A percentile compares a stretch with the other conserved stretches of the same genome.
These are phyloP conservation scores for Alternaria alternata DNA, from an alignment of 2,329 filamentous ascomycete genomes.

Conservation along the genomic window DNA sequence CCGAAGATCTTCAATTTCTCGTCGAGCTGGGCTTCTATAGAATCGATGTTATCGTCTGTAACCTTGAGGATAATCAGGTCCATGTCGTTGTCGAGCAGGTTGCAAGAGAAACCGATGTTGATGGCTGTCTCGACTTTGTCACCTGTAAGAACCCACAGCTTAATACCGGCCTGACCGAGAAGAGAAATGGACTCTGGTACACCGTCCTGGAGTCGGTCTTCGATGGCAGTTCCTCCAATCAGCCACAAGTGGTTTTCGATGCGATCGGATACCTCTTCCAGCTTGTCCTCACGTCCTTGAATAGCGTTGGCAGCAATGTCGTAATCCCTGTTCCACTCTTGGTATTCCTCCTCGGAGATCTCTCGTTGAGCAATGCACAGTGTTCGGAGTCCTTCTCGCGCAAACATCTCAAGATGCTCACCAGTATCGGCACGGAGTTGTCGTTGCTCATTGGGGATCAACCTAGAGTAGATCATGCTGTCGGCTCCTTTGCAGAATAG, in stretches of 20 bases:
- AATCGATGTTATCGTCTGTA: slow-evolving; percentile 72
- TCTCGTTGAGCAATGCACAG: slow-evolving; percentile 90
- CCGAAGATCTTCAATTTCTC: slow-evolving; percentile 75
- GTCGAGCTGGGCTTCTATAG: slow-evolving; percentile 76
- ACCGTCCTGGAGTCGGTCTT: slow-evolving; percentile 94
- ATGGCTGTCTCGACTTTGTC: slow-evolving; percentile 99
- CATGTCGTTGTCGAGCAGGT: slow-evolving; percentile 97
- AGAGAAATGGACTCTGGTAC: slow-evolving; percentile 95
- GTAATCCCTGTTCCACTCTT: slow-evolving; percentile 83
- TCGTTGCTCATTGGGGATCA: slow-evolving; percentile 84
- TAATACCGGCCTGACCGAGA: slow-evolving; percentile 92
- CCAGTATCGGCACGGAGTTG: slow-evolving; percentile 85
- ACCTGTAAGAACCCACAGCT: slow-evolving; percentile 96
- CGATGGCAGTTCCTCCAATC: slow-evolving; percentile 93
- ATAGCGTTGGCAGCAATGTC: slow-evolving; percentile 86
- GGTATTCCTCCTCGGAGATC: slow-evolving; percentile 82
- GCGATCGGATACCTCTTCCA: slow-evolving; percentile 86
- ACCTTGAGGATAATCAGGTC: slow-evolving; percentile 91
- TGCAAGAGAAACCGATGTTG: slow-evolving; percentile 99
- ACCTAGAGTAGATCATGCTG: slow-evolving; percentile 92
- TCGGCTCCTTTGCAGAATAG: slow-evolving; percentile 98
- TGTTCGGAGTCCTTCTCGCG: slow-evolving; percentile 91
- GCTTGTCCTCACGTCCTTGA: slow-evolving; percentile 86
- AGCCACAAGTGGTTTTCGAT: slow-evolving; percentile 91
- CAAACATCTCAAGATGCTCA: slow-evolving; percentile 96